Base-by-base conservation (phyloP, 192 early-diverging fungal genomes). In the Coemansia sp. region DNA sequence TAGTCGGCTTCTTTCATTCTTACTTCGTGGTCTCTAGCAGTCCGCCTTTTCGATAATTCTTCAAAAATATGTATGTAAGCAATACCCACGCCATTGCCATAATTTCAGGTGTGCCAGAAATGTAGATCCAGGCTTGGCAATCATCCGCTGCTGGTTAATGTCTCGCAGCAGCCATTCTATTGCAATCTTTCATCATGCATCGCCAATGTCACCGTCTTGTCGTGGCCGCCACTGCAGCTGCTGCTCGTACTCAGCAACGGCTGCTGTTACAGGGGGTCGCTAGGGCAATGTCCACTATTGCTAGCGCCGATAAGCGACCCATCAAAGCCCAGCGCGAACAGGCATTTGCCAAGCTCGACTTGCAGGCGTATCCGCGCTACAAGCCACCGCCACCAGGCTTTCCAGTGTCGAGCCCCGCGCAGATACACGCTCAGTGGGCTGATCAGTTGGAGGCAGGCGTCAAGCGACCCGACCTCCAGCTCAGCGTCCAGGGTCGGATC, bases 401-500 rank as follows among this genome's bases (percentile, higher is more conserved):
- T 44, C 75, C 81, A 21, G 51, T 76, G 46, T 56, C 66, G 35
- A 63, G 34, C 44, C 59, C 36, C 3, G 68, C 37, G 21, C 54
- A 42, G 10, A 41, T 72, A 37, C 71, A 80, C 46, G 56, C 68
- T 59, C 65, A 53, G 40, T 71, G 69, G 68, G 70, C 64, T 54
- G 64, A 68, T 17, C 35, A 44, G 31, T 27, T 76, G 33, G 70
- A 70, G 29, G 63, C 54, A 31, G 75, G 75, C 9, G 81, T 70
- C 19, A 71, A 74, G 63, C 70, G 70, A 6, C 63, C 72, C 41
- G 63, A 75, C 63, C 69, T 67, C 17, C 66, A 66, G 35, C 33
- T 84, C 62, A 73, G 66, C 13, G 46, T 84, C n/a, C 72, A 80
- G 76, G 92, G 91, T 9, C 85, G 92, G n/a, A 77, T 95, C 24